Conservation (phyloP, 139 green algal genomes). For the Picochlorum costavermella region DNA sequence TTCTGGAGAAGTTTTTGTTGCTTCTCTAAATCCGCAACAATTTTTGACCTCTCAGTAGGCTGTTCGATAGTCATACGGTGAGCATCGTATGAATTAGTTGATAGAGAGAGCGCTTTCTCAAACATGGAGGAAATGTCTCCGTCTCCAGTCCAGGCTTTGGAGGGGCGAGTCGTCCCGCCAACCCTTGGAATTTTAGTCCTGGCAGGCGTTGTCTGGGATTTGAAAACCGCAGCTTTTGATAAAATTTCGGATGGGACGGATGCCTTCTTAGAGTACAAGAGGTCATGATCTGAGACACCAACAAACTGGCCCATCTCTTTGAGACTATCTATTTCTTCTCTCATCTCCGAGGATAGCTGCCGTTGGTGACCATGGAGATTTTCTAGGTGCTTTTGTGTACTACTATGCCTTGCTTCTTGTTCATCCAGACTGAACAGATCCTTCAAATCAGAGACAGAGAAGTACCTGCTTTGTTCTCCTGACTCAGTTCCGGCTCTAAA, state of each 20-base stretch:
- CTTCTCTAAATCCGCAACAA: not conserved
- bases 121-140: slow-evolving; percentile 13
- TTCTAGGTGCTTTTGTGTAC: slow-evolving; percentile 63
- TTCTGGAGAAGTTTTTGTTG: slow-evolving; percentile 4
- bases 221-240: not conserved
- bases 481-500: slow-evolving; percentile 61
- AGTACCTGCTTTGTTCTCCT: slow-evolving; percentile 64
- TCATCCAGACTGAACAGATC: slow-evolving; percentile 64
- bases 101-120: slow-evolving; percentile 1
- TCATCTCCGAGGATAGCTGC: slow-evolving; percentile 21
- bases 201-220: too few relatives aligned
- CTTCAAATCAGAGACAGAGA: slow-evolving; percentile 51
- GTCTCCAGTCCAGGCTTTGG: slow-evolving; percentile 7
- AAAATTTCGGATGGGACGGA: not conserved
- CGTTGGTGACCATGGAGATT: slow-evolving; percentile 53
- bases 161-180: too few relatives aligned
- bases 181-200: too few relatives aligned
- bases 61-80: too few relatives aligned
- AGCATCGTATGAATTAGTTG: too few relatives aligned
- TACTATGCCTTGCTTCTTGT: slow-evolving; percentile 37
- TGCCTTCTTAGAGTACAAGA: slow-evolving; percentile 62
- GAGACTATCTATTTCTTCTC: slow-evolving; percentile 41
- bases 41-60: too few relatives aligned
- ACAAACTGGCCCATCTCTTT: slow-evolving; percentile 27
- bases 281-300: slow-evolving; percentile 71